Evolutionary conservation across 805 yeast genomes (phyloP).

Genomic region (Lipomyces sp.): DNA sequence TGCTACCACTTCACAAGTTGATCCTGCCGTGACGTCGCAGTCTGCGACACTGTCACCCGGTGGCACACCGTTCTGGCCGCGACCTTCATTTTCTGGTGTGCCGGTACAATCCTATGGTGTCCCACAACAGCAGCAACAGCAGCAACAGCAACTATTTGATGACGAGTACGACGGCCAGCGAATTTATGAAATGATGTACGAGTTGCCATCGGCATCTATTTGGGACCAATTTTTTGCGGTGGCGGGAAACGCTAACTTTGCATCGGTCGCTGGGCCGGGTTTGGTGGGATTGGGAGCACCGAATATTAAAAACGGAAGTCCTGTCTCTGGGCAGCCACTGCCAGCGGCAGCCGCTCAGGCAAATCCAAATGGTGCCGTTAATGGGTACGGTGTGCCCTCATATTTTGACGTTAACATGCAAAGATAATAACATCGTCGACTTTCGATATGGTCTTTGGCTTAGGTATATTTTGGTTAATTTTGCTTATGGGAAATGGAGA

Average conservation of each 20-base stretch:
- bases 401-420: not conserved
- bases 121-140: constrained; percentile 10
- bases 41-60: not conserved
- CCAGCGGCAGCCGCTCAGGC: not conserved
- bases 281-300: constrained; percentile 20
- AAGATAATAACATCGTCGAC: not conserved
- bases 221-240: constrained; percentile 47
- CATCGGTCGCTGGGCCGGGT: constrained; percentile 21
- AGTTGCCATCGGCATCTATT: constrained; percentile 44
- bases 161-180: constrained; percentile 43
- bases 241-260: constrained; percentile 20
- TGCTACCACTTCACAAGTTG: not conserved
- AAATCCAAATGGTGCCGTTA: constrained; percentile 8
- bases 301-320: constrained; percentile 10
- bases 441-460: not conserved
- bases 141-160: constrained; percentile 27
- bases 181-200: constrained; percentile 45
- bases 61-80: not conserved
- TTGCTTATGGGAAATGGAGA: not conserved
- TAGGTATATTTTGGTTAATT: not conserved
- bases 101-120: not conserved
- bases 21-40: not conserved
- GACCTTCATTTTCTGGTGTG: not conserved
- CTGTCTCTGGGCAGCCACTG: not conserved
- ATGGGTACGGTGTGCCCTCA: not conserved